phyloP scores from a whole-genome alignment of 176 grass and related monocot species.

The Avena insularis region DNA sequence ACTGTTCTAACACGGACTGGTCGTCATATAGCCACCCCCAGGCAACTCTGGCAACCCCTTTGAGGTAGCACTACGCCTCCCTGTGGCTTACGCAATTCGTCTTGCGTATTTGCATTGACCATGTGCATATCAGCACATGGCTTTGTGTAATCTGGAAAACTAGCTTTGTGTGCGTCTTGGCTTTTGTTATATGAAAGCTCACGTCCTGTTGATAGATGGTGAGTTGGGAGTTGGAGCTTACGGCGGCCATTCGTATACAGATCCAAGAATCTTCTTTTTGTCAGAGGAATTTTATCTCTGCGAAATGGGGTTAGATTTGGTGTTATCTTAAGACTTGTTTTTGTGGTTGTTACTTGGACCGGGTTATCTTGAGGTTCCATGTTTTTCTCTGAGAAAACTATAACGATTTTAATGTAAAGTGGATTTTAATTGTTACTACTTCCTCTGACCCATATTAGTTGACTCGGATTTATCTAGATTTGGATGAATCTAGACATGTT shows the following conservation, averaged over 20 bases:
- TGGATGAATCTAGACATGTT: no score
- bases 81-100: no score
- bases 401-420: background rate
- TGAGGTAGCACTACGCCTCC: no score
- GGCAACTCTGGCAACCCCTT: no score
- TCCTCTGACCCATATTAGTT: no score
- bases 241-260: background rate
- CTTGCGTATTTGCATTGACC: no score
- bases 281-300: conserved; percentile 19
- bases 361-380: background rate
- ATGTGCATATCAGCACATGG: no score
- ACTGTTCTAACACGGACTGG: no score
- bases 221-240: conserved; percentile 14
- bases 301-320: background rate
- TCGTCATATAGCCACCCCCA: no score
- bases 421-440: background rate
- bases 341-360: conserved; percentile 16
- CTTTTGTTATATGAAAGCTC: conserved; percentile 54
- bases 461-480: no score
- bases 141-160: conserved; percentile 40
- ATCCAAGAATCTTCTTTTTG: conserved; percentile 26
- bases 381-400: background rate
- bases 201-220: conserved; percentile 30
- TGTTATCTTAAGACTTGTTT: background rate
- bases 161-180: conserved; percentile 12